Base-by-base conservation (phyloP, 2,329 filamentous ascomycete genomes). In the Lecanicillium sp. region DNA sequence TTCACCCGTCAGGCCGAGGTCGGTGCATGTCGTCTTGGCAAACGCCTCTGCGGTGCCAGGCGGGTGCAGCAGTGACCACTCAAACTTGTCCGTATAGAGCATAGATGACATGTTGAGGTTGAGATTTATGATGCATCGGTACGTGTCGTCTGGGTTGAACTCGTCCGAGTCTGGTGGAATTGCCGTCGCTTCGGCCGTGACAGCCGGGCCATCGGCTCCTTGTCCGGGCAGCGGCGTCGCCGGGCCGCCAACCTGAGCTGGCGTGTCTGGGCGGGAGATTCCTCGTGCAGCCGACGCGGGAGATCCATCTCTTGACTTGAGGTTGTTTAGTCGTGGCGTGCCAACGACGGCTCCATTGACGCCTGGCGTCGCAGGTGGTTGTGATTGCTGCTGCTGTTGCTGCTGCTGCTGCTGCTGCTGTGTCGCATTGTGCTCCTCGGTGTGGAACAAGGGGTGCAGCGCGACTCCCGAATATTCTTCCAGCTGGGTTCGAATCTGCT, bases 381-480 rank as follows among this genome's bases (percentile, higher is more conserved):
- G 27, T 18, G n/a, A 8, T 27, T 41, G 36, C 27, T 22, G 14
- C 5, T 17, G n/a, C n/a, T n/a, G n/a, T 36, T 40, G 17, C 10
- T 17, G 19, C 37, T 32, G 45, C 32, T 20, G 42, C 37, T 29
- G 46, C 41, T 51, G 50, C 15, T 50, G 49, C 12, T 44, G 43
- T 17, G 49, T 43, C 9, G 50, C 40, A 13, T 42, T 56, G 37
- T 62, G 59, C 20, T 54, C 53, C 43, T 70, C 66, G 7, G 76
- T 75, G 53, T 94, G 87, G 57, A 96, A 97, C 2, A 97, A 71
- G 1, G 92, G 90, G 54, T 97, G 90, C 28, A 96, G 74, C 4
- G 92, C 92, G 19, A 96, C 87, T 25, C 89, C 87, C 3, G 92
- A 89, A 54, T 97, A 96, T 59, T 98, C 92, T 55, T 97, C 90